Evolutionary conservation across 2,329 filamentous ascomycete genomes (phyloP).

Genomic region (Canariomyces notabilis): DNA sequence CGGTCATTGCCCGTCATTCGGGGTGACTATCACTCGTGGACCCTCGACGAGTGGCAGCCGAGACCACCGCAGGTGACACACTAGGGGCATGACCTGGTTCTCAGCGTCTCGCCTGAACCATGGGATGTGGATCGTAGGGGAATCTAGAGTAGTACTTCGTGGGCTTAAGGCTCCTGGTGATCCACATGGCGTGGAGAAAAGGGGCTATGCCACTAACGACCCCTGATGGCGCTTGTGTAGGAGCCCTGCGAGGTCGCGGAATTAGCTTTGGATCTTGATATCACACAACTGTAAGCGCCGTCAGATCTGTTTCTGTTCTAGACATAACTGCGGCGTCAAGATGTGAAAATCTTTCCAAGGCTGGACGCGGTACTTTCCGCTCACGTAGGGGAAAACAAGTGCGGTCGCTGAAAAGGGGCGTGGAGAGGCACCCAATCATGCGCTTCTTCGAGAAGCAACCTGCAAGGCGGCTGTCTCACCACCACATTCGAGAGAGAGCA

Average conservation of each 20-base stretch:
- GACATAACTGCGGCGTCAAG: too few species aligned
- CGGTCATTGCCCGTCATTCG: not conserved
- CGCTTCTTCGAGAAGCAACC: too few species aligned
- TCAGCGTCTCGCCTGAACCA: slow-evolving; percentile 2
- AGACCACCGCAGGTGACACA: slow-evolving; percentile 1
- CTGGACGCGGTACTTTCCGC: not conserved
- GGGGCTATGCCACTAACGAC: not conserved
- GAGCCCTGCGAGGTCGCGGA: not conserved
- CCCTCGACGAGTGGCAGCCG: not conserved
- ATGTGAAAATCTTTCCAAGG: not conserved
- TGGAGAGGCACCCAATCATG: not conserved
- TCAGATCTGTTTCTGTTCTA: not conserved
- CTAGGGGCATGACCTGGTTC: slow-evolving; percentile 5
- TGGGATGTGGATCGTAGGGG: not conserved
- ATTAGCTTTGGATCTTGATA: not conserved
- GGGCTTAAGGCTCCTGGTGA: too few species aligned
- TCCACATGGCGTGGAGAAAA: not conserved
- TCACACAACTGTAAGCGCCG: too few species aligned
- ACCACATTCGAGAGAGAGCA: not conserved
- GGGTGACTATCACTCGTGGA: not conserved
- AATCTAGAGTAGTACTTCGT: too few species aligned
- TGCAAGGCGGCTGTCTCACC: not conserved
- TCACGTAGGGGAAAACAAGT: not conserved
- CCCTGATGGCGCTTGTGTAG: not conserved
- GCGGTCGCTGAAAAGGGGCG: not conserved